Conservation (phyloP, 2,329 filamentous ascomycete species). For the Colletotrichum sp. region DNA sequence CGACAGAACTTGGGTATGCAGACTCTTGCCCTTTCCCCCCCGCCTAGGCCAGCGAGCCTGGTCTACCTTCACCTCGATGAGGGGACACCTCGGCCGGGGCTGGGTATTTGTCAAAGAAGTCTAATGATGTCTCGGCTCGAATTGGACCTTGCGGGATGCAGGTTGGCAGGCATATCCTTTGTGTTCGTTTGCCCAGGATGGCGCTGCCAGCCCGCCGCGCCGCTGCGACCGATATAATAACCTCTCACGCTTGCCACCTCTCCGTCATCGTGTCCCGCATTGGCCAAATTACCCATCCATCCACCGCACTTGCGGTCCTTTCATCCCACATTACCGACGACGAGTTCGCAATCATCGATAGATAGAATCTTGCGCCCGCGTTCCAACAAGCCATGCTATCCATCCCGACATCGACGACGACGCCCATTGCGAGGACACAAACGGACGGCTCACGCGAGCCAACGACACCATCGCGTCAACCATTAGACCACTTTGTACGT, state of each 20-base stretch:
- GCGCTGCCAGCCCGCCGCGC: constrained; percentile 2
- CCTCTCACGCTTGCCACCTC: constrained; percentile 6
- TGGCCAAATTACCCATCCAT: not conserved
- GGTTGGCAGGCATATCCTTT: constrained; percentile 20
- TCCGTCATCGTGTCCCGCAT: constrained; percentile 4
- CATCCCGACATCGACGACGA: not conserved
- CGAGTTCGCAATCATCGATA: not conserved
- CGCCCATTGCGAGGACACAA: not conserved
- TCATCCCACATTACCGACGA: not conserved
- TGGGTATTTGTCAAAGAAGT: constrained; percentile 22
- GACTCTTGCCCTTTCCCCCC: not conserved
- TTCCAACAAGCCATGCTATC: not conserved
- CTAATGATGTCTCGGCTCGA: constrained; percentile 18
- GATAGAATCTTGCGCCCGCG: not conserved
- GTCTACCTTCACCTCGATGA: not conserved
- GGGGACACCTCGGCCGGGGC: not conserved
- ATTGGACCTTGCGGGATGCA: not conserved
- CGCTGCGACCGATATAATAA: constrained; percentile 15
- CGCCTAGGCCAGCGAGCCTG: not conserved
- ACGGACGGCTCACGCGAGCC: not conserved
- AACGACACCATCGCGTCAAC: not conserved
- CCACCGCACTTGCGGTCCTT: not conserved
- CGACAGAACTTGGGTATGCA: not conserved
- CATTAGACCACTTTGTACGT: constrained; percentile 16
- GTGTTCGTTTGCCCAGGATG: constrained; percentile 14